Percentiles rank a stretch among this genome's conserved stretches.
These are phyloP conservation scores for Anisodus tanguticus DNA, from an alignment of 257 asterid genomes.

Conservation along the genomic window DNA sequence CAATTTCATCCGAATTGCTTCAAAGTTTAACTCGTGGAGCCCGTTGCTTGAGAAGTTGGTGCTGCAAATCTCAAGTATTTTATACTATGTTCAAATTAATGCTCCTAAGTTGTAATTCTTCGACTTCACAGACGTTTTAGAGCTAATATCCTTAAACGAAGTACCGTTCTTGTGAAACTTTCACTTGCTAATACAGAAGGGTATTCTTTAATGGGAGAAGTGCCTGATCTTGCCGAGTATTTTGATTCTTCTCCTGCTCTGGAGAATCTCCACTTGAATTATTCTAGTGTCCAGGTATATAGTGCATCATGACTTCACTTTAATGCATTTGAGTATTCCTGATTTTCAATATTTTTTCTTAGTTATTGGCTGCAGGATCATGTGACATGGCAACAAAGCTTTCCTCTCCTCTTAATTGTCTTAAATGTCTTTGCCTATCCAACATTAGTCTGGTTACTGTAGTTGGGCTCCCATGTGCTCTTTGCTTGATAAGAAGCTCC, in stretches of 20 bases:
- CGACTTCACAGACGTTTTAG: not conserved
- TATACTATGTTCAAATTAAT: not conserved
- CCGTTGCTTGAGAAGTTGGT: slow-evolving; percentile 26
- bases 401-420: not conserved
- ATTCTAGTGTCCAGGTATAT: not conserved
- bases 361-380: not conserved
- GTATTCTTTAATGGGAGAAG: not conserved
- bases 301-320: not conserved
- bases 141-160: not conserved
- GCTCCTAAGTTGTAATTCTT: slow-evolving; percentile 32
- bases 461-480: no score
- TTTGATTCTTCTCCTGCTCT: slow-evolving; percentile 26
- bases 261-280: slow-evolving; percentile 23
- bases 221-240: not conserved
- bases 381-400: not conserved
- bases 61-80: not conserved
- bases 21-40: slow-evolving; percentile 24
- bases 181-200: not conserved
- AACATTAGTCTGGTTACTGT: not conserved
- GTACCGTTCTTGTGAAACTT: slow-evolving; percentile 10
- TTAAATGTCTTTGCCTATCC: not conserved
- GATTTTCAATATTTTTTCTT: no score
- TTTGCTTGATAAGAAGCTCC: no score
- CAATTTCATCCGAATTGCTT: slow-evolving; percentile 8
- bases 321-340: no score